Base-by-base conservation (phyloP, 31 red algal genomes). In the Bonnemaisonia californica region DNA sequence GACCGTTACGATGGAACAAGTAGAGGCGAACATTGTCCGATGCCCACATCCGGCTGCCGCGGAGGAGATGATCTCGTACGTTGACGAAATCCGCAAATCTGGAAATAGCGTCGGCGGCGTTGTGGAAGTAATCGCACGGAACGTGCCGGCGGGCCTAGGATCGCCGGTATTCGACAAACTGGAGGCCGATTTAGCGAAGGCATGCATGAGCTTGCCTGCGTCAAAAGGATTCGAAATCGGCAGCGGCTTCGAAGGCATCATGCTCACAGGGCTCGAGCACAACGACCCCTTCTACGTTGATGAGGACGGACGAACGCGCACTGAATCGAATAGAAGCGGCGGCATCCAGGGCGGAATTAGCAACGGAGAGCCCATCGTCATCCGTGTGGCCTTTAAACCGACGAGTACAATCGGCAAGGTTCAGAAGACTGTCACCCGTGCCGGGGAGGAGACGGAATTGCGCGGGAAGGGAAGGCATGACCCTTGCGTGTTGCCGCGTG, bases 211-310 rank as follows among this genome's bases (percentile, higher is more conserved):
- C 39, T 54, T 99, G 19, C 97, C 97, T 24, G 97, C 97, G 56
- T 86, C 91, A 1, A 99, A 99, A 64, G 97, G 91, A 7, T 99
- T 99, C 77, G 97, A 99, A 51, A 82, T 99, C 35, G 97, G 97
- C 18, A 87, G 79, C 26, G 97, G 97, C 28, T 99, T 99, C 68
- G 84, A 55, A 27, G 97, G 97, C 5, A 99, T 94, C 5, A 41
- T 82, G 54, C 63, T 99, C 13, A 96, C 97, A 8, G 97, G 97
- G 9, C 66, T 86, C 38, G 93, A 96, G 59, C 97, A 99, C 80
- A 99, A 99, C 73, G 97, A 99, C 79, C 79, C 78, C 22, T 99
- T 99, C 78, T 84, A 80, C 32, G 51, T 92, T 40, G 97, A 89
- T 66, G 72, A 45, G 0, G 91, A 96, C 29, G 96, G 96, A 18